Evolutionary conservation across 1,284 basidiomycete species (phyloP), one percentile per base, ranked within the genome.

Genomic region (Fomitopsis pinicola): DNA sequence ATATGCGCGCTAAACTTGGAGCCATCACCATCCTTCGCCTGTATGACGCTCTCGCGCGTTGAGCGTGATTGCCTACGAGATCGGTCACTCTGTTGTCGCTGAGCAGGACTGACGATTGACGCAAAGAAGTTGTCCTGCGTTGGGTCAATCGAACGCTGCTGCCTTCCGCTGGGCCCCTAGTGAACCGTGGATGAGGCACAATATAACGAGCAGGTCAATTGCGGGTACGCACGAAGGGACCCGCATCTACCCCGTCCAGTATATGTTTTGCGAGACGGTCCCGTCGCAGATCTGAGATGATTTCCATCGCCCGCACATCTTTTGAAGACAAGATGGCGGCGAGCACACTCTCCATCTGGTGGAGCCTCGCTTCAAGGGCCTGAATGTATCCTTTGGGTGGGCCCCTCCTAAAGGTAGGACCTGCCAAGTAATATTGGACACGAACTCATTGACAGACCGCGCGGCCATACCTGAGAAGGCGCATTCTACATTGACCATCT

Each of bases 361-460:
- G 93, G 81, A 93, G 88, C 62, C 92, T 78, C 61, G 91, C 90
- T 73, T 95, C 92, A 61, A 95, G 89, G 38, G 92, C 92, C 71
- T 92, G 89, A 59, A 95, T 94, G 71, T 95, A 95, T 30, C 93
- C 93, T 71, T 92, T 94, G 6, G 92, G 92, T 12, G 92, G 92
- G 15, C 90, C 89, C 36, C 90, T 83, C 69, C 93, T 91, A 70
- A 89, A 89, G 68, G 84, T 91, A 0, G 91, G 89, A 38, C 90
- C 89, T 91, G 59, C 5, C 33, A 5, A 10, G 52, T 3, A 19
- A 55, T 33, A 46, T 58, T 28, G 55, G 53, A 52, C 62, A 1
- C 38, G 44, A 14, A 55, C 3, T 19, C 22, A 8, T n/a, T 30
- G 53, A 50, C 59, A 17, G 30, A 45, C 55, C 28, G 35, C 40